phyloP scores from a whole-genome alignment of 495 filamentous ascomycete species.

The Staphylotrichum longicolle region DNA sequence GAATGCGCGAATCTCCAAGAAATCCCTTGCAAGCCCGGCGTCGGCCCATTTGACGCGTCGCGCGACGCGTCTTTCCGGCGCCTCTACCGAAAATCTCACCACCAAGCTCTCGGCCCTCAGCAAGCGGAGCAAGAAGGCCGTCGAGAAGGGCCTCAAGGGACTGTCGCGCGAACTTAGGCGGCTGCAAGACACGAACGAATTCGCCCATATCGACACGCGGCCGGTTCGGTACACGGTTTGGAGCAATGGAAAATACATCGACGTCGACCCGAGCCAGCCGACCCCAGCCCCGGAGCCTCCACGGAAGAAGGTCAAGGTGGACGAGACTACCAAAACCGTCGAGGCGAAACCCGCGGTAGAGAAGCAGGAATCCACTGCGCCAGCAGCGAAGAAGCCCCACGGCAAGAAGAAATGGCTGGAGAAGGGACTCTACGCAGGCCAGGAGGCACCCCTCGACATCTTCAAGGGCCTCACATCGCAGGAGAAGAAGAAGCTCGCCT shows the following conservation, averaged over 20 bases:
- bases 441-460: constrained; percentile 60
- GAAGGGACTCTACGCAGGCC: constrained; percentile 87
- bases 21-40: constrained; percentile 34
- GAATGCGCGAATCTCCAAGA: constrained; percentile 28
- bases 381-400: constrained; percentile 44
- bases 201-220: constrained; percentile 50
- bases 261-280: constrained; percentile 27
- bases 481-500: constrained; percentile 61
- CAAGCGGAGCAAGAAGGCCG: constrained; percentile 47
- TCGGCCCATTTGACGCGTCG: constrained; percentile 36
- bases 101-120: constrained; percentile 44
- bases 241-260: constrained; percentile 55
- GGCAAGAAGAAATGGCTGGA: constrained; percentile 72
- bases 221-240: constrained; percentile 51
- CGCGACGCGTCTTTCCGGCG: constrained; percentile 45
- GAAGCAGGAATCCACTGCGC: constrained; percentile 39
- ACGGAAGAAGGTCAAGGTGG: constrained; percentile 45
- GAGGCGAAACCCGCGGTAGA: constrained; percentile 28
- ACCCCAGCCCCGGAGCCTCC: constrained; percentile 32
- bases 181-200: constrained; percentile 55
- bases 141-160: constrained; percentile 39
- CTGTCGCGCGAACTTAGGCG: constrained; percentile 50
- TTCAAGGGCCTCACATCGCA: constrained; percentile 54
- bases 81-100: constrained; percentile 45
- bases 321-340: constrained; percentile 20